These are phyloP conservation scores for Candida parachauliodes DNA, from an alignment of 805 yeast species.

Conservation along the genomic window DNA sequence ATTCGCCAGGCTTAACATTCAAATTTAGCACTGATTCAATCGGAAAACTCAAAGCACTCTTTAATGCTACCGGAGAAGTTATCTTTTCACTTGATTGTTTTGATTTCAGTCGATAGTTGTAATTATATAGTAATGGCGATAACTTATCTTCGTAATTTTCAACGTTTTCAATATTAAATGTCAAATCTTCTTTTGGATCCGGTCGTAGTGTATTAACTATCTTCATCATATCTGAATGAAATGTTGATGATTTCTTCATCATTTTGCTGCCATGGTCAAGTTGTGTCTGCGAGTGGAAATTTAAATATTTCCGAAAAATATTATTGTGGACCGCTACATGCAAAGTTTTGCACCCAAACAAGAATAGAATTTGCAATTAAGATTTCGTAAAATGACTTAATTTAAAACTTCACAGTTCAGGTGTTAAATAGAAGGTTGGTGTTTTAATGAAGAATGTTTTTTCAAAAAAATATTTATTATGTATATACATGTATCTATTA, in stretches of 20 bases:
- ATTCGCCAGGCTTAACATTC: constrained; percentile 36
- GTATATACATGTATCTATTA: neutral
- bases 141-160: constrained; percentile 14
- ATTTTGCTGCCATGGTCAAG: constrained; percentile 1
- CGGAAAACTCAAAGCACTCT: constrained; percentile 31
- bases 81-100: neutral
- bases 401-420: too few relatives aligned
- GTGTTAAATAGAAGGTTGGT: too few relatives aligned
- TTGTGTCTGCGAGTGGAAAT: too few relatives aligned
- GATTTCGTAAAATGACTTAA: too few relatives aligned
- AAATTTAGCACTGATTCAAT: constrained; percentile 26
- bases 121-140: constrained; percentile 14
- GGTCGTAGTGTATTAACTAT: constrained; percentile 7
- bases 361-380: too few relatives aligned
- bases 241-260: constrained; percentile 2
- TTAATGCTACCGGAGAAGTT: constrained; percentile 16
- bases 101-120: constrained; percentile 2
- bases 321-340: too few relatives aligned
- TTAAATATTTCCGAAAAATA: too few relatives aligned
- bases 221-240: constrained; percentile 1
- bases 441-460: too few relatives aligned
- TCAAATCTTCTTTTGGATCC: constrained; percentile 1
- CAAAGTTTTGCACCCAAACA: too few relatives aligned
- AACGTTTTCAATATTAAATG: neutral
- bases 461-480: too few relatives aligned